These are phyloP conservation scores for Scutellaria minor DNA, from an alignment of 257 asterid species.

Conservation along the genomic window DNA sequence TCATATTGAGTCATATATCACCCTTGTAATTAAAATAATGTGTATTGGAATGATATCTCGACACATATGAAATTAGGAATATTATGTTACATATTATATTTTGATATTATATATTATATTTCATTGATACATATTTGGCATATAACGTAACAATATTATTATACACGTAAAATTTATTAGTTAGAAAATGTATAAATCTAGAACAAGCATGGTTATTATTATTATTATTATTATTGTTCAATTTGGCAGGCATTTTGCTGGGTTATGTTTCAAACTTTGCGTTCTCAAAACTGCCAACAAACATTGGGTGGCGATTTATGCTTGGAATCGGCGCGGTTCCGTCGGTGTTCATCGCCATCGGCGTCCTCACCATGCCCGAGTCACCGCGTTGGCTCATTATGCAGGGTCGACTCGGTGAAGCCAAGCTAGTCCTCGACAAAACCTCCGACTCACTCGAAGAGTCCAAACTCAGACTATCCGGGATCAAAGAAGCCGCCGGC, in stretches of 20 bases:
- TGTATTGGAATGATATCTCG: too few species aligned
- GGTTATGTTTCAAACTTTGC: conserved; percentile 69
- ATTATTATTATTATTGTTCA: too few species aligned
- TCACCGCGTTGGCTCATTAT: conserved; percentile 85
- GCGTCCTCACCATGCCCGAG: conserved; percentile 80
- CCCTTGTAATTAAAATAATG: too few species aligned
- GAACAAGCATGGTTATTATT: too few species aligned
- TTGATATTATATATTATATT: too few species aligned
- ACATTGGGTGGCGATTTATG: conserved; percentile 74
- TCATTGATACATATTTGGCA: too few species aligned
- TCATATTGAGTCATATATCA: too few species aligned
- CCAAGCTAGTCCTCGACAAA: conserved; percentile 57
- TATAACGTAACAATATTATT: too few species aligned
- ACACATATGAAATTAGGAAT: too few species aligned
- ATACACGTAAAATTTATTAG: too few species aligned
- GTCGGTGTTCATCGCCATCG: conserved; percentile 54
- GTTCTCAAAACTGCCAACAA: conserved; percentile 55
- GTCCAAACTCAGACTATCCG: conserved; percentile 49
- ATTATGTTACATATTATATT: too few species aligned
- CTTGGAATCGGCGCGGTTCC: conserved; percentile 75
- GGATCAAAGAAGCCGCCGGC: conserved; percentile 71
- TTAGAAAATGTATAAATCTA: too few species aligned
- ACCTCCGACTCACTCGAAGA: conserved; percentile 66
- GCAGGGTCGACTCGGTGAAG: conserved; percentile 74
- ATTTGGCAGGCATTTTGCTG: conserved; percentile 55